Base-by-base conservation (phyloP, 2,329 filamentous ascomycete species). In the Chrysoporthe austroafricana region DNA sequence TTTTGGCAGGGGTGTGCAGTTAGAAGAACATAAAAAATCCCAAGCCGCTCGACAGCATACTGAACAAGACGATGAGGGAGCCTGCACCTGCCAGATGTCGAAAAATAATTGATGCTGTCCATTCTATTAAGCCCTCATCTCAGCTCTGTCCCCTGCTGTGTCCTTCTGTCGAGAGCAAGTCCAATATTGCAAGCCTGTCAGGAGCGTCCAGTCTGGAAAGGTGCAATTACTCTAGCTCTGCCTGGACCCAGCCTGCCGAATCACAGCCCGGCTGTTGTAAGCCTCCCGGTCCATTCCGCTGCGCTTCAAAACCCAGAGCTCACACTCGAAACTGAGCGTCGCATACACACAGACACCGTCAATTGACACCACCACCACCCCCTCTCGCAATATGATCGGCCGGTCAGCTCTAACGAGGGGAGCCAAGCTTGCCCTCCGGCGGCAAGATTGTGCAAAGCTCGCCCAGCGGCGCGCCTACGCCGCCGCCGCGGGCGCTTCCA, bases 301-400 rank as follows among this genome's bases (percentile, higher is more conserved):
- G 70, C 21, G 43, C 59, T 61, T 63, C 65, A 70, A 66, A 71
- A 72, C 46, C 64, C 69, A 71, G 72, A 76, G 75, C 72, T 75
- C 72, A 66, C 54, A 65, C 62, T 66, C 67, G 52, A 66, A 46
- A 52, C 66, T 56, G 66, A 71, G 58, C 70, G 74, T 73, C 70
- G 73, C 74, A 71, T 71, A 57, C 67, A 66, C 73, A 68, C 67
- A 68, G 67, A 82, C 79, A 60, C 59, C 78, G 82, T 81, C 83
- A 83, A 86, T 85, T 82, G 81, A 82, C 82, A 82, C 63, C 67
- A 60, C 65, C 58, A 82, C 81, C 83, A 83, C 83, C 80, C 80
- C 81, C 81, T 79, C 84, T 79, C 77, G 88, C 83, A 77, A 64
- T 39, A 88, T 88, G 86, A 84, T 88, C 79, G 86, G 85, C 80